Percentiles rank a stretch among this genome's conserved stretches.
These are phyloP conservation scores for Debaryomyces subglobosus DNA, from an alignment of 1,139 yeast genomes.

Conservation along the genomic window DNA sequence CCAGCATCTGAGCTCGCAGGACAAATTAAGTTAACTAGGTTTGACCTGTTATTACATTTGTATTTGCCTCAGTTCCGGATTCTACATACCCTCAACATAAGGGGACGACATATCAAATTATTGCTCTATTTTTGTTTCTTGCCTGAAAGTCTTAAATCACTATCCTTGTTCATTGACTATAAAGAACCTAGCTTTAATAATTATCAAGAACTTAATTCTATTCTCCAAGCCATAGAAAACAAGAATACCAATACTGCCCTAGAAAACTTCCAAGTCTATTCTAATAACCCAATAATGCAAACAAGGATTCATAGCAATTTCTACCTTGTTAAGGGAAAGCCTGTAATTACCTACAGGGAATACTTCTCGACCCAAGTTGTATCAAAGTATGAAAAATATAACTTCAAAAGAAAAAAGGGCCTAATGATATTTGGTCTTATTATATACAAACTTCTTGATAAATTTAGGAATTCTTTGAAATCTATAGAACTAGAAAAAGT, in stretches of 20 bases:
- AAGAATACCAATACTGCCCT: not conserved
- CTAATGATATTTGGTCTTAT: constrained; percentile 11
- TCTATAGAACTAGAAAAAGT: constrained; percentile 20
- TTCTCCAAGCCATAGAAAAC: not conserved
- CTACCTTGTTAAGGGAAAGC: not conserved
- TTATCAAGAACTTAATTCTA: not conserved
- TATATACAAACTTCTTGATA: constrained; percentile 12
- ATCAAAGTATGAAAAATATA: constrained; percentile 10
- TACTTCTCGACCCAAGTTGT: constrained; percentile 11
- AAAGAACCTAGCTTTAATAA: constrained; percentile 3
- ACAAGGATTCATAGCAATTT: constrained; percentile 13
- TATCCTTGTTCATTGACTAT: constrained; percentile 7
- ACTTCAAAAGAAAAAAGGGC: constrained; percentile 4
- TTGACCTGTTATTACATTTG: constrained; percentile 2
- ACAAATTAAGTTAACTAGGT: constrained; percentile 1
- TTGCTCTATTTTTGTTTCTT: not conserved
- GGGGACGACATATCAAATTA: constrained; percentile 5
- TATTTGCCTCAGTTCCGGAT: constrained; percentile 1
- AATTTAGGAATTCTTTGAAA: constrained; percentile 12
- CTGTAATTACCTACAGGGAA: not conserved
- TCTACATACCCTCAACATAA: constrained; percentile 3
- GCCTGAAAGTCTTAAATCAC: constrained; percentile 3
- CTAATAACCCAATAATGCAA: constrained; percentile 10
- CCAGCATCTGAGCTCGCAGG: not conserved
- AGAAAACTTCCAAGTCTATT: constrained; percentile 9